Percentiles rank a stretch among this genome's conserved stretches.
phyloP scores from a whole-genome alignment of 345 rosid species.

The Melastoma malabathricum region DNA sequence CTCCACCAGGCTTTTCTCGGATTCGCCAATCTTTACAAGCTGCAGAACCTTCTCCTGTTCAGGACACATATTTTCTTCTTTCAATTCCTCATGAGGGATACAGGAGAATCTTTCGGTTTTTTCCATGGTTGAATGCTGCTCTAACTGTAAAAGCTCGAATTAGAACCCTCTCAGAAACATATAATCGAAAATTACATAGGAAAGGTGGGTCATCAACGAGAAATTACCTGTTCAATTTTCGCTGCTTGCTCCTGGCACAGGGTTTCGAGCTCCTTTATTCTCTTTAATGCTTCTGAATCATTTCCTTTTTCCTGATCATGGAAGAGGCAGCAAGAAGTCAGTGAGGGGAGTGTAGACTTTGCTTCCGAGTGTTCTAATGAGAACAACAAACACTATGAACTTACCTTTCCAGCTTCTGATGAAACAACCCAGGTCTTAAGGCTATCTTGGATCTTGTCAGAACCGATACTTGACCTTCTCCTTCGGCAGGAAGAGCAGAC shows the following conservation, averaged over 20 bases:
- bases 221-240: slow-evolving; percentile 56
- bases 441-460: slow-evolving; percentile 32
- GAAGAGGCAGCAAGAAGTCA: slow-evolving; percentile 6
- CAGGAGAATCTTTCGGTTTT: slow-evolving; percentile 7
- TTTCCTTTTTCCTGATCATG: slow-evolving; percentile 27
- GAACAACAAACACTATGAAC: too few relatives aligned
- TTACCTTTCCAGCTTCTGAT: slow-evolving; percentile 13
- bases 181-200: not conserved
- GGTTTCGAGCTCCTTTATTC: slow-evolving; percentile 52
- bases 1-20: slow-evolving; percentile 15
- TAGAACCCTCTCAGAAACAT: not conserved
- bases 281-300: slow-evolving; percentile 21
- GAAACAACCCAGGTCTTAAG: slow-evolving; percentile 37
- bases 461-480: slow-evolving; percentile 21
- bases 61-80: slow-evolving; percentile 11
- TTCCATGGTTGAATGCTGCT: slow-evolving; percentile 35
- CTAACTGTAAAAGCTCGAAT: slow-evolving; percentile 30
- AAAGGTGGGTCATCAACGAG: slow-evolving; percentile 25
- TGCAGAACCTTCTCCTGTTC: slow-evolving; percentile 16
- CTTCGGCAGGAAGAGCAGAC: slow-evolving; percentile 61
- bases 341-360: not conserved
- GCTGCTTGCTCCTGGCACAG: slow-evolving; percentile 65
- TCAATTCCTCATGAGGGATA: slow-evolving; percentile 15
- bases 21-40: slow-evolving; percentile 9
- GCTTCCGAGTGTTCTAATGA: not conserved